Conservation (phyloP, 495 filamentous ascomycete species). For the Recurvomyces mirabilis region DNA sequence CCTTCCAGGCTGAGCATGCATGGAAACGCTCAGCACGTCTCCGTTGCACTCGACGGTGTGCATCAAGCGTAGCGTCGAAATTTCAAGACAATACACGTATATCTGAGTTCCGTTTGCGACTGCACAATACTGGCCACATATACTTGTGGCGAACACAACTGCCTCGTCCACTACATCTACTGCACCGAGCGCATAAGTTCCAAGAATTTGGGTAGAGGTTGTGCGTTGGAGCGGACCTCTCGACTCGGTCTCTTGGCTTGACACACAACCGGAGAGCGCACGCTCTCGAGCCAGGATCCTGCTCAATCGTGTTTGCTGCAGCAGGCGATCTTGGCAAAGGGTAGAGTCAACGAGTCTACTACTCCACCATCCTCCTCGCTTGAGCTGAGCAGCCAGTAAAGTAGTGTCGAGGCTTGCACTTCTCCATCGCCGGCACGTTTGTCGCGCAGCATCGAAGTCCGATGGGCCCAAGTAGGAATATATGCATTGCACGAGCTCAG, state of each 20-base stretch:
- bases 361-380: constrained; percentile 49
- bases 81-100: too few species aligned
- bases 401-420: constrained; percentile 44
- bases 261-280: constrained; percentile 37
- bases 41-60: too few species aligned
- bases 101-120: too few species aligned
- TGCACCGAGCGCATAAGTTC: too few species aligned
- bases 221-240: constrained; percentile 17
- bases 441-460: constrained; percentile 57
- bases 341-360: constrained; percentile 33
- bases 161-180: too few species aligned
- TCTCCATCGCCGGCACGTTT: constrained; percentile 57
- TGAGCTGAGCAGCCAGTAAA: constrained; percentile 44
- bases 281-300: constrained; percentile 52
- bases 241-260: neutral
- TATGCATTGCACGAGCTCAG: constrained; percentile 53
- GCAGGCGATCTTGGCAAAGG: constrained; percentile 26
- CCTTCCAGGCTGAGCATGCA: too few species aligned
- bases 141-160: too few species aligned
- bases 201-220: constrained; percentile 36
- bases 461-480: constrained; percentile 43
- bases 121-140: too few species aligned
- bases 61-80: too few species aligned
- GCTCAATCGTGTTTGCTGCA: constrained; percentile 46
- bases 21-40: too few species aligned